Percentiles rank a stretch among this genome's conserved stretches.
Evolutionary conservation across 163 green algal genomes (phyloP).

Genomic region (Coccomyxa subellipsoidea): DNA sequence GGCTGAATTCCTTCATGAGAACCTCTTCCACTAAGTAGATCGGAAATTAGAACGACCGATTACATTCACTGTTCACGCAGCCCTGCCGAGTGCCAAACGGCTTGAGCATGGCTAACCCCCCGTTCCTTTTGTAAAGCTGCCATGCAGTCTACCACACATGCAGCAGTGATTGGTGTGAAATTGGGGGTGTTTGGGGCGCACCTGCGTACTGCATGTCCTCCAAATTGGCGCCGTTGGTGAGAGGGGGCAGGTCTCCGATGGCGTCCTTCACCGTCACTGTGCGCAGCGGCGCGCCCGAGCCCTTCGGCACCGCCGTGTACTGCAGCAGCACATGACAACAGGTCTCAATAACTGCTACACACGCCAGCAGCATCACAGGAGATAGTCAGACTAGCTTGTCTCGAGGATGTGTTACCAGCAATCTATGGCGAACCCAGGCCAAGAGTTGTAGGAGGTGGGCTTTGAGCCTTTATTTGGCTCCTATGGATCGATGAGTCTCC

Average conservation of each 20-base stretch:
- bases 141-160: no score
- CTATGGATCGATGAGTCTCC: no score
- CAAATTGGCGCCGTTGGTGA: conserved; percentile 74
- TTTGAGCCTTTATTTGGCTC: background rate
- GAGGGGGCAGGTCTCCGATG: conserved; percentile 86
- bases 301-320: conserved; percentile 72
- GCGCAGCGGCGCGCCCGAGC: conserved; percentile 72
- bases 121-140: no score
- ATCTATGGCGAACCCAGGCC: no score
- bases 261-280: conserved; percentile 90
- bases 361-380: background rate
- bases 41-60: no score
- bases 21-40: no score
- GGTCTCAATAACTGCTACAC: background rate
- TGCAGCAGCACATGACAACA: conserved; percentile 33
- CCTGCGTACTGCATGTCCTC: conserved; percentile 68
- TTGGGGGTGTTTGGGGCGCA: background rate
- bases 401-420: no score
- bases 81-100: no score
- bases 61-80: no score
- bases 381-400: background rate
- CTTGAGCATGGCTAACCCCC: no score
- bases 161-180: no score
- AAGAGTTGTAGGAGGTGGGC: background rate
- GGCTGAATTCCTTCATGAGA: no score